Percentiles rank a stretch among this genome's conserved stretches.
Conservation (phyloP, 805 yeast genomes). For the Clavispora santaluciae region DNA sequence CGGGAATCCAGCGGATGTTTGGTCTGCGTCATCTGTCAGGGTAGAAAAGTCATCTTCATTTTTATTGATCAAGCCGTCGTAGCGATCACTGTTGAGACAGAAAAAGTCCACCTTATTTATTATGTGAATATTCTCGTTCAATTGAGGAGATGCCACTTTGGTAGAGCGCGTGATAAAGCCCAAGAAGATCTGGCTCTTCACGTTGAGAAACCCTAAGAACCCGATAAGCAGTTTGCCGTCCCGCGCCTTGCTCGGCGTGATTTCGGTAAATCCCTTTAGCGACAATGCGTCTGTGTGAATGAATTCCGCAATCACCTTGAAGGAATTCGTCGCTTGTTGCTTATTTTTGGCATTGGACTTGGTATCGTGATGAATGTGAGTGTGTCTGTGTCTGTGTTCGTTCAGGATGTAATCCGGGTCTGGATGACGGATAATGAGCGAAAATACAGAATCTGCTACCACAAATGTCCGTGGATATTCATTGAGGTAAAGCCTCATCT, state of each 20-base stretch:
- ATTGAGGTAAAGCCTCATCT: constrained; percentile 61
- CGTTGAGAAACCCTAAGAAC: constrained; percentile 54
- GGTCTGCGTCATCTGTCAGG: constrained; percentile 16
- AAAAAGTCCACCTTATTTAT: constrained; percentile 61
- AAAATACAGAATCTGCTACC: constrained; percentile 53
- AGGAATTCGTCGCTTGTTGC: constrained; percentile 15
- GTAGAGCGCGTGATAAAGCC: constrained; percentile 53
- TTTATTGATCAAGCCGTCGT: constrained; percentile 36
- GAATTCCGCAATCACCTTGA: constrained; percentile 48
- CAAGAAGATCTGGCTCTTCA: constrained; percentile 51
- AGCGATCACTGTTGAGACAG: constrained; percentile 55
- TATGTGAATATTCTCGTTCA: constrained; percentile 47
- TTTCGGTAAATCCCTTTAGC: constrained; percentile 38
- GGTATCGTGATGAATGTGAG: constrained; percentile 20
- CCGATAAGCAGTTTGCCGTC: constrained; percentile 40
- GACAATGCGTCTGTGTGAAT: constrained; percentile 39
- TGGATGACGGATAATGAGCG: constrained; percentile 54
- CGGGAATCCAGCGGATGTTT: constrained; percentile 24
- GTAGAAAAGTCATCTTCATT: constrained; percentile 9
- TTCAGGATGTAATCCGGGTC: constrained; percentile 23
- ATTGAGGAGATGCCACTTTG: constrained; percentile 57
- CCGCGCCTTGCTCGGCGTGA: constrained; percentile 26
- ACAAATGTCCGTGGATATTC: constrained; percentile 67
- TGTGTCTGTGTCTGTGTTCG: constrained; percentile 14
- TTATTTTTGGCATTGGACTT: constrained; percentile 4